Evolutionary conservation across 768 basidiomycete genomes (phyloP), one percentile per base, ranked within the genome.

Genomic region (Tricholoma hemisulphureum): DNA sequence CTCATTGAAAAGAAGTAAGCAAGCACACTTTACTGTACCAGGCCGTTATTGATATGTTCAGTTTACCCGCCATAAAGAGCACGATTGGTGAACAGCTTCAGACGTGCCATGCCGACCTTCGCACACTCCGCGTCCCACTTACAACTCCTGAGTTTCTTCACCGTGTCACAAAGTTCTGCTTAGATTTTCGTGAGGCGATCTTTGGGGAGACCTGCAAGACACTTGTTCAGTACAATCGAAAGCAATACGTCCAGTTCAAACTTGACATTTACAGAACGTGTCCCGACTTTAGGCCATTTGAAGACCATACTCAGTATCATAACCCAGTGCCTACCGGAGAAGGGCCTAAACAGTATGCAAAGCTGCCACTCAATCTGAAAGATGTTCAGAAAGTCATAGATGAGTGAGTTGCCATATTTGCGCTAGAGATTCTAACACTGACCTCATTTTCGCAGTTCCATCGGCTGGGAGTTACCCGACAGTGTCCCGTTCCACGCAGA

Each of bases 401-500:
- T 37, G 45, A 63, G 74, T 75, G 50, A 32, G 69, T 58, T 20
- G 32, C 20, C 13, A 35, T 49, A 9, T 49, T 29, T 49, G n/a
- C 26, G 9, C 24, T 49, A n/a, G n/a, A 29, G 46, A 49, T 8
- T 29, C 39, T 9, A 11, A 32, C 8, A 52, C 51, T 43, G 23
- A n/a, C 28, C 46, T n/a, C 46, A 29, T 49, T 49, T 29, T 49
- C 9, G 26, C 26, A 77, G 76, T 5, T 72, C 71, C 1, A 71
- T 71, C 9, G 67, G 68, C 11, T 77, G 75, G 75, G 76, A 77
- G 39, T 69, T 77, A 4, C 73, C 73, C 0, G 65, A 62, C 0
- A 65, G 71, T 54, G 66, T 75, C 32, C 75, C 75, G 0, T 77
- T 71, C 35, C 71, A 75, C 14, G 74, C 73, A 1, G 71, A 66